These are phyloP conservation scores for Sisymbrium irio DNA, from an alignment of 345 rosid genomes.

Conservation along the genomic window DNA sequence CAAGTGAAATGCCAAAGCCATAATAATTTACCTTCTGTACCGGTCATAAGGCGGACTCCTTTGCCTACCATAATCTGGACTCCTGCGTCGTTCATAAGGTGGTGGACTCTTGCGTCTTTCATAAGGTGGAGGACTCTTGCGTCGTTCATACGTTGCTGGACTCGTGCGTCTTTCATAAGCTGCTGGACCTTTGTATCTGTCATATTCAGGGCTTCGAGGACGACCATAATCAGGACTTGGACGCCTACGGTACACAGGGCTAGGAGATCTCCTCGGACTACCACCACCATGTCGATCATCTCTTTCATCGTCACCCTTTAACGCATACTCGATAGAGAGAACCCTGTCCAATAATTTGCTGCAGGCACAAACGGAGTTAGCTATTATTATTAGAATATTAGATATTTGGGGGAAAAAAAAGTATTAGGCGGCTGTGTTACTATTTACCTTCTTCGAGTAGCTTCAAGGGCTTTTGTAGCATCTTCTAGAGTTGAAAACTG, in stretches of 20 bases:
- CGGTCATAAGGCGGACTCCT: constrained; percentile 18
- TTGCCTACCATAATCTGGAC: constrained; percentile 39
- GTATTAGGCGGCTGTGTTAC: not conserved
- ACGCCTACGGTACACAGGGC: constrained; percentile 58
- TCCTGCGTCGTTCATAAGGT: constrained; percentile 32
- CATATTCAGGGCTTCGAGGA: constrained; percentile 66
- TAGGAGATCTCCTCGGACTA: constrained; percentile 71
- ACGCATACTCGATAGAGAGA: constrained; percentile 81
- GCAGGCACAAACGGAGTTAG: constrained; percentile 3
- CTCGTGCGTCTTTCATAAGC: constrained; percentile 38
- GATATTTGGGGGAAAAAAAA: not conserved
- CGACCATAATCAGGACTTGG: constrained; percentile 66
- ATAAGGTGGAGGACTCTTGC: constrained; percentile 44
- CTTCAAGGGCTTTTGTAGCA: constrained; percentile 77
- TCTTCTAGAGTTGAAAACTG: constrained; percentile 84
- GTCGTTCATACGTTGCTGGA: constrained; percentile 46
- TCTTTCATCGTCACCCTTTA: constrained; percentile 70
- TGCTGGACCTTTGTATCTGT: constrained; percentile 52
- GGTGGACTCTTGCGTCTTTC: constrained; percentile 11
- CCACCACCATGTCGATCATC: constrained; percentile 43
- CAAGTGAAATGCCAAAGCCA: not conserved
- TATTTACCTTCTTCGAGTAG: constrained; percentile 63
- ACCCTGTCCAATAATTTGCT: constrained; percentile 81
- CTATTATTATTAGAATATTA: not conserved
- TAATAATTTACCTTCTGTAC: constrained; percentile 7